These are phyloP conservation scores for Rhizopogon sp. DNA, from an alignment of 768 basidiomycete genomes.

Conservation along the genomic window DNA sequence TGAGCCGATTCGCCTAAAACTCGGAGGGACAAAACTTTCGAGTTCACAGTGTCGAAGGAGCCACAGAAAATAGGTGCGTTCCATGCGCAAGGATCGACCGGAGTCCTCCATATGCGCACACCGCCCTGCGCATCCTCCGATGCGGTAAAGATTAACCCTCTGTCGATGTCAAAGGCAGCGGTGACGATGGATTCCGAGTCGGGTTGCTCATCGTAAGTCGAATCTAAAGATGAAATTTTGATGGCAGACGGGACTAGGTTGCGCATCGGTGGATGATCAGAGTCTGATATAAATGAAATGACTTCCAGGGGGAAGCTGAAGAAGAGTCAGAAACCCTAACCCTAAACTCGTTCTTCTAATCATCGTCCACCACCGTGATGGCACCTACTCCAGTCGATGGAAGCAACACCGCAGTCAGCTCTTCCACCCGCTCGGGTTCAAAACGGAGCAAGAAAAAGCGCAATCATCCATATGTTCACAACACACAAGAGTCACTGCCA, in stretches of 20 bases:
- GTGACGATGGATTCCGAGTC: constrained; percentile 33
- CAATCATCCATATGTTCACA: constrained; percentile 11
- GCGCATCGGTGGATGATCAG: constrained; percentile 36
- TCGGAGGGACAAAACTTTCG: constrained; percentile 58
- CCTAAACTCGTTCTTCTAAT: constrained; percentile 6
- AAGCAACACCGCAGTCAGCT: not conserved
- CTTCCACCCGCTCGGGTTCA: not conserved
- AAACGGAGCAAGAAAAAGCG: constrained; percentile 6
- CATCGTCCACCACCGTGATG: not conserved
- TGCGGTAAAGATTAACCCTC: constrained; percentile 52
- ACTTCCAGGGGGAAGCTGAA: too few relatives aligned
- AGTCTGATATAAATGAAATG: too few relatives aligned
- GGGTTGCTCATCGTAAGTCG: constrained; percentile 12
- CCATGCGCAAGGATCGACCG: constrained; percentile 6
- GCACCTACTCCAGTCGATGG: not conserved
- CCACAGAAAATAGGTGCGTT: constrained; percentile 17
- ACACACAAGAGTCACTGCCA: constrained; percentile 29
- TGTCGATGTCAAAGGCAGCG: constrained; percentile 59
- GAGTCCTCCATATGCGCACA: constrained; percentile 52
- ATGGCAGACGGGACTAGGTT: constrained; percentile 46
- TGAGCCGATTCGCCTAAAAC: constrained; percentile 69
- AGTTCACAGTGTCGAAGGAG: constrained; percentile 12
- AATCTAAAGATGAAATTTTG: constrained; percentile 11
- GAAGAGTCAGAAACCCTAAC: constrained; percentile 10
- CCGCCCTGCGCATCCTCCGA: constrained; percentile 56